Evolutionary conservation across 352 stramenopile species (phyloP), one percentile per base, ranked within the genome.

Genomic region (Lagenidium sp.): DNA sequence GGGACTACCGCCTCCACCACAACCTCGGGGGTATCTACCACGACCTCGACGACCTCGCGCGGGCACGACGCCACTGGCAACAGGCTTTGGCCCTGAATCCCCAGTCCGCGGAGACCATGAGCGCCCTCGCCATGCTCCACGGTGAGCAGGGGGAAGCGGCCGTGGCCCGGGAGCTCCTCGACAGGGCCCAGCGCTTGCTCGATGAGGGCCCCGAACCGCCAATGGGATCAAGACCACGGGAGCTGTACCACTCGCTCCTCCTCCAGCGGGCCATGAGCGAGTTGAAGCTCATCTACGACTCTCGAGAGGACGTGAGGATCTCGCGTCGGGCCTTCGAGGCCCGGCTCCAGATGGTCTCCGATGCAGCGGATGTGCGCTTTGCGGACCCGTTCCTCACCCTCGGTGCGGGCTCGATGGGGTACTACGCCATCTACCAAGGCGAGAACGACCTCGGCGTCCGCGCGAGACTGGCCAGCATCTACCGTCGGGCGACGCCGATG

Each of bases 381-480:
- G 36, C 25, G 2, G 47, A 70, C 19, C 59, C 53, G 2, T 11
- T 65, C 2, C 20, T 38, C 15, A 64, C 57, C 1, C 47, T 52
- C 10, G 62, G 51, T 24, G 46, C 43, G 37, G 71, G 68, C 11
- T 60, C 59, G 1, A 60, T 82, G 41, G 71, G 68, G 1, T 87
- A 85, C 46, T 83, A 82, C 37, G 60, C 75, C 13, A 60, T 82
- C 36, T 85, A 85, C 41, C 59, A 82, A 41, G 75, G 63, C 18
- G 45, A 46, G 18, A 40, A 65, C 26, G 67, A 87, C 51, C 47
- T 60, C 6, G 38, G n/a, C 0, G 38, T 78, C n/a, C 60, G 71
- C 1, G 40, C 43, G 2, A 35, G 60, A n/a, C 55, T 82, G 1
- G 68, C 71, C 0, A 38, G 45, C 8, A 57, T 80, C 25, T 87